Conservation (phyloP, 1,284 basidiomycete species). For the Tilletia indica region DNA sequence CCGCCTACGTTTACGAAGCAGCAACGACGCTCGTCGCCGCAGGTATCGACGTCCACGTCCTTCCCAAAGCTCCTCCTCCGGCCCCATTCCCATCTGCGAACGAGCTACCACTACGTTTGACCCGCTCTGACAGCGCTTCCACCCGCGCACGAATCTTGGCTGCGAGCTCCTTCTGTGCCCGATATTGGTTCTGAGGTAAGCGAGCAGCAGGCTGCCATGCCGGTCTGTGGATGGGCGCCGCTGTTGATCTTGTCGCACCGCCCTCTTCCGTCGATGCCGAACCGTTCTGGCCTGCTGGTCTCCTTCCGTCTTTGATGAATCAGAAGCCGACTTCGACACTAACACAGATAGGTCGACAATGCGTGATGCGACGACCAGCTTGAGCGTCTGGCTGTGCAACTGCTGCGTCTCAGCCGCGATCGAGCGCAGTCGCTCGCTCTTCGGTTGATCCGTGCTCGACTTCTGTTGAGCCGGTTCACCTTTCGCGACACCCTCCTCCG, state of each 20-base stretch:
- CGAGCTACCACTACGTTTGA: not conserved
- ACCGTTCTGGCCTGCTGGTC: too few species aligned
- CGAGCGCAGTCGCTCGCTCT: conserved; percentile 7
- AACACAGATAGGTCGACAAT: conserved; percentile 39
- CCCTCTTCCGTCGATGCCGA: too few species aligned
- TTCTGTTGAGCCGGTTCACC: not conserved
- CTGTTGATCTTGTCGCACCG: not conserved
- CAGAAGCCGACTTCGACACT: not conserved
- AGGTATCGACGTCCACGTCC: too few species aligned
- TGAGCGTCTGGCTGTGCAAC: conserved; percentile 21
- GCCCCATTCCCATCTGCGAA: too few species aligned
- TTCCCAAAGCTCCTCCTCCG: too few species aligned
- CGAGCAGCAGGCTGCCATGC: conserved; percentile 7
- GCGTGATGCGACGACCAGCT: conserved; percentile 31
- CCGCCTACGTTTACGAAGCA: too few species aligned
- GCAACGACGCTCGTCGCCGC: too few species aligned
- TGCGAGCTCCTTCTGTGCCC: conserved; percentile 4
- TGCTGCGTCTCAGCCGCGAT: conserved; percentile 19
- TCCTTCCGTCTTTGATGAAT: not conserved
- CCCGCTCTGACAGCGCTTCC: not conserved
- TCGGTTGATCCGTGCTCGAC: not conserved
- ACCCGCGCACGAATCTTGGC: conserved; percentile 1
- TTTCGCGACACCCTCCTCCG: conserved; percentile 8
- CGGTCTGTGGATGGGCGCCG: not conserved
- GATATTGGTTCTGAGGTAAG: conserved; percentile 7